Evolutionary conservation across 371 early-diverging fungal genomes (phyloP).

Genomic region (Syncephalastrum contaminatum): DNA sequence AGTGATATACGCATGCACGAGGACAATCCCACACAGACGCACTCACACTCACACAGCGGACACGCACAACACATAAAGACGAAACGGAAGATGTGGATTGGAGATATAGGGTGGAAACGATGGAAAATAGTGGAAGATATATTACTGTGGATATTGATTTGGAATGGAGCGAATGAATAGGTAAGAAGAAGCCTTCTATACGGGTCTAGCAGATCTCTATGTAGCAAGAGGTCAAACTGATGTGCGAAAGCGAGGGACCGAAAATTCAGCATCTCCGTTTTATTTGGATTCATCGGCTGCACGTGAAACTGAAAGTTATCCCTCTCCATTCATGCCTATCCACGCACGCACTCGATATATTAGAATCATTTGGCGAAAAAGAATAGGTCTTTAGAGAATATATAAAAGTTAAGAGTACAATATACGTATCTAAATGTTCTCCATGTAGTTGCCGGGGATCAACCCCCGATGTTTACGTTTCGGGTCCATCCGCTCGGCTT

Average conservation of each 20-base stretch:
- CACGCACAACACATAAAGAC: neutral
- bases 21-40: neutral
- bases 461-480: slow-evolving; percentile 20
- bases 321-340: no score
- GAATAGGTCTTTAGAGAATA: no score
- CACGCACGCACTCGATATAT: no score
- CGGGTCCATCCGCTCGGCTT: slow-evolving; percentile 16
- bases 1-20: neutral
- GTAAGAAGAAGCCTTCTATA: no score
- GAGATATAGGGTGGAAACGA: slow-evolving; percentile 7
- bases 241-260: no score
- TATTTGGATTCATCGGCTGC: no score
- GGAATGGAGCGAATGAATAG: no score
- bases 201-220: no score
- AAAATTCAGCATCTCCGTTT: no score
- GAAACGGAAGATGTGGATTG: slow-evolving; percentile 2
- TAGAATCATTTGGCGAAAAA: no score
- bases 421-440: slow-evolving; percentile 2
- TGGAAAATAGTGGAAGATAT: slow-evolving; percentile 4
- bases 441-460: slow-evolving; percentile 34
- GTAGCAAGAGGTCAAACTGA: no score
- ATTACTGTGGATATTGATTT: neutral
- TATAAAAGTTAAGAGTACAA: neutral
- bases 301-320: no score
- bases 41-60: neutral